phyloP scores from a whole-genome alignment of 2,329 filamentous ascomycete genomes.

The Phyllosticta citribraziliensis region DNA sequence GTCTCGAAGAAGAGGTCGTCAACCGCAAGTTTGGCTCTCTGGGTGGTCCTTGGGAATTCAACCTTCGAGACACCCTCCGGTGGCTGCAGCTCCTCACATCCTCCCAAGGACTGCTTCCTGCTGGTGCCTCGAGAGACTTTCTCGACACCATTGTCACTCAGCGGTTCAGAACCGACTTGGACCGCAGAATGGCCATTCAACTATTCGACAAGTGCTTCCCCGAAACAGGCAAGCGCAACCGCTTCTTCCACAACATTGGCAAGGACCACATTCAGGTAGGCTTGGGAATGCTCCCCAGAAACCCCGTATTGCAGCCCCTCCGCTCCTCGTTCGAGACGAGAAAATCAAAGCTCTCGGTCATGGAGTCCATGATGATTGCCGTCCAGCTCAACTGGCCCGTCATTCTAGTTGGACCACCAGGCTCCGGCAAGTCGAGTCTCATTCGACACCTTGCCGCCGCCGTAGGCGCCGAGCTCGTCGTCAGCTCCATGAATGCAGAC shows the following conservation, averaged over 20 bases:
- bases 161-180: conserved; percentile 65
- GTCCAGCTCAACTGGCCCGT: conserved; percentile 80
- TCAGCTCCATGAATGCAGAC: conserved; percentile 86
- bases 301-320: conserved; percentile 25
- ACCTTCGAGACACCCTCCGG: conserved; percentile 77
- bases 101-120: conserved; percentile 49
- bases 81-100: conserved; percentile 69
- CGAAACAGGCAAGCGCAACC: conserved; percentile 23
- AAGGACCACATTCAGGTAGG: conserved; percentile 66
- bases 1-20: conserved; percentile 63
- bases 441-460: conserved; percentile 72
- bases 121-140: conserved; percentile 59
- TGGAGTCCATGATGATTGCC: conserved; percentile 82
- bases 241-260: conserved; percentile 64
- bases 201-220: conserved; percentile 45
- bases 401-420: conserved; percentile 76
- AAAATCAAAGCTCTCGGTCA: conserved; percentile 52
- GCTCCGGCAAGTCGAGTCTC: conserved; percentile 76
- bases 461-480: conserved; percentile 64
- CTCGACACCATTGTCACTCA: conserved; percentile 75
- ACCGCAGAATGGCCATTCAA: conserved; percentile 54
- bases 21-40: conserved; percentile 43
- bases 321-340: conserved; percentile 12
- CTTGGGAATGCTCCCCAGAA: conserved; percentile 57
- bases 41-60: conserved; percentile 89